A percentile compares a stretch with the other conserved stretches of the same genome.
phyloP scores from a whole-genome alignment of 2,329 filamentous ascomycete species.

The Colletotrichum noveboracense region DNA sequence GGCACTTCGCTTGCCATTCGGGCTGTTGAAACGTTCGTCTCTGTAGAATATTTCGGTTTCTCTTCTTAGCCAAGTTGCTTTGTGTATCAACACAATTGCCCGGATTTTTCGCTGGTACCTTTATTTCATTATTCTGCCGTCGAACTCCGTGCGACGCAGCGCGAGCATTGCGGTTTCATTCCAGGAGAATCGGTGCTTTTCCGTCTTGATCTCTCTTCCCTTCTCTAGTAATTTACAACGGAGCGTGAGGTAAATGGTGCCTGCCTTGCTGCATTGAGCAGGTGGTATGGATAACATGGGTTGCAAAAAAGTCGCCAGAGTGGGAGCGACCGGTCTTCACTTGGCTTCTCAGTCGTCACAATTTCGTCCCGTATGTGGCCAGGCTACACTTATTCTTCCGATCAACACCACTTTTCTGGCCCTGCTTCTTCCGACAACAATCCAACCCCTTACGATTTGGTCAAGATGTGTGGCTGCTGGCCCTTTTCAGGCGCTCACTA shows the following conservation, averaged over 20 bases:
- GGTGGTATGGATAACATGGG: neutral
- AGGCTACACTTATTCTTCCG: neutral
- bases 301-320: neutral
- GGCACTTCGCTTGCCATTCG: neutral
- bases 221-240: neutral
- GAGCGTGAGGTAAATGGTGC: neutral
- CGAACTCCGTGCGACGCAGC: neutral
- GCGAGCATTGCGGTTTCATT: neutral
- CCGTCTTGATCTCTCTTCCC: neutral
- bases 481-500: conserved; percentile 52
- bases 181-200: neutral
- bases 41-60: neutral
- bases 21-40: neutral
- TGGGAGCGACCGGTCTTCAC: neutral
- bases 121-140: neutral
- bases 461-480: conserved; percentile 59
- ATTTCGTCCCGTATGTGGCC: neutral
- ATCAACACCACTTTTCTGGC: neutral
- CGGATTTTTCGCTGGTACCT: neutral
- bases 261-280: neutral
- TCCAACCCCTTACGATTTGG: neutral
- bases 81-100: neutral
- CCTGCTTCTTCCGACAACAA: neutral
- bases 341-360: neutral
- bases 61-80: neutral